These are phyloP conservation scores for Polyporus arcularius DNA, from an alignment of 768 basidiomycete genomes.

Conservation along the genomic window DNA sequence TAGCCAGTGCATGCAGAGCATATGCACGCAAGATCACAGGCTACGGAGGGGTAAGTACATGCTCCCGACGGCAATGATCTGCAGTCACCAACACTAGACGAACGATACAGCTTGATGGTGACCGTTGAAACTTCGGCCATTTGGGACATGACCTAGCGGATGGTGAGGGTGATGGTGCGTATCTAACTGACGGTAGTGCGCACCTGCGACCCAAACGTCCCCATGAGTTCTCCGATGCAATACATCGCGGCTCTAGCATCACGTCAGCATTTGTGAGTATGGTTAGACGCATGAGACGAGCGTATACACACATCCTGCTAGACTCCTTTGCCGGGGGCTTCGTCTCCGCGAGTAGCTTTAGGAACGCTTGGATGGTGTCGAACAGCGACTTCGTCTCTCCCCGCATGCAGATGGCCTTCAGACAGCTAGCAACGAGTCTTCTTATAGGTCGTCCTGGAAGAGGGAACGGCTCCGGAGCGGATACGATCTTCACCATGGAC, in stretches of 20 bases:
- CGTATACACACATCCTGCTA: slow-evolving; percentile 60
- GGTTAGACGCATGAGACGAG: neutral
- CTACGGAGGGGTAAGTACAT: slow-evolving; percentile 39
- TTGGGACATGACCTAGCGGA: slow-evolving; percentile 86
- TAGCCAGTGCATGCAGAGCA: slow-evolving; percentile 74
- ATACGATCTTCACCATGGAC: slow-evolving; percentile 65
- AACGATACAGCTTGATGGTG: slow-evolving; percentile 67
- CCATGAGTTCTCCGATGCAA: slow-evolving; percentile 89
- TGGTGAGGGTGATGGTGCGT: neutral
- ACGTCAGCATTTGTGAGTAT: neutral
- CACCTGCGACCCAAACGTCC: slow-evolving; percentile 79
- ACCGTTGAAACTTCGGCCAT: slow-evolving; percentile 79
- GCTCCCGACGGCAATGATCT: slow-evolving; percentile 3
- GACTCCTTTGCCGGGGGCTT: slow-evolving; percentile 66
- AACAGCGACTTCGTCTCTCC: slow-evolving; percentile 86
- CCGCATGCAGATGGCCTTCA: slow-evolving; percentile 70
- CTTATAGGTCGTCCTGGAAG: slow-evolving; percentile 85
- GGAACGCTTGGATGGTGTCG: slow-evolving; percentile 78
- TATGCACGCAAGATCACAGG: slow-evolving; percentile 81
- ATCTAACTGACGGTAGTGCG: slow-evolving; percentile 24
- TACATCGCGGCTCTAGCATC: slow-evolving; percentile 75
- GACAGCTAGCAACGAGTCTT: slow-evolving; percentile 75
- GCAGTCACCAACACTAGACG: slow-evolving; percentile 63
- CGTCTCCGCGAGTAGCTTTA: slow-evolving; percentile 73
- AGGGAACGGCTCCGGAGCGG: slow-evolving; percentile 68